phyloP scores from a whole-genome alignment of 1,284 basidiomycete species.

The Laetiporus sulphureus region DNA sequence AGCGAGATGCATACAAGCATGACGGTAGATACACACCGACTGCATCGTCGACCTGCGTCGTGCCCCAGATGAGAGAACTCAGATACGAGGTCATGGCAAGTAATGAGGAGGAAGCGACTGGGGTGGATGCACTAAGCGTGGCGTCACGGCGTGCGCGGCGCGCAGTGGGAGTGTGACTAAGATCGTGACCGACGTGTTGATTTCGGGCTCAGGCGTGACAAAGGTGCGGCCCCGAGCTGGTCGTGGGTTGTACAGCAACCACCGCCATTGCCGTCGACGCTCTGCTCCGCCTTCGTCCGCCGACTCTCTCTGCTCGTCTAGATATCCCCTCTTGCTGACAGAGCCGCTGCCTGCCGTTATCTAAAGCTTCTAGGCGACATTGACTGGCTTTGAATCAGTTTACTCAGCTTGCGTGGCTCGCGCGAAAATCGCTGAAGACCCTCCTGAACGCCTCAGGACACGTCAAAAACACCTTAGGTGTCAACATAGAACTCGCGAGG shows the following conservation, averaged over 20 bases:
- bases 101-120: background rate
- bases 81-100: slow-evolving; percentile 37
- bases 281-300: slow-evolving; percentile 3
- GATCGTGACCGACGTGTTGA: background rate
- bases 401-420: slow-evolving; percentile 19
- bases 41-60: slow-evolving; percentile 70
- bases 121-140: background rate
- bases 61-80: slow-evolving; percentile 66
- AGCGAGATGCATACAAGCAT: background rate
- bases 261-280: slow-evolving; percentile 16
- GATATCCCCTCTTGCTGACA: slow-evolving; percentile 1
- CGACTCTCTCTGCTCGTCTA: background rate
- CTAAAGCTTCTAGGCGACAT: slow-evolving; percentile 7
- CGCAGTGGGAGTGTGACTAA: slow-evolving; percentile 1
- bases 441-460: slow-evolving; percentile 10
- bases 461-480: slow-evolving; percentile 1
- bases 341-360: slow-evolving; percentile 3
- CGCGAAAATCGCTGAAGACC: slow-evolving; percentile 16
- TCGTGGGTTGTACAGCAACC: slow-evolving; percentile 20
- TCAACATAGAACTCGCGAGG: slow-evolving; percentile 9
- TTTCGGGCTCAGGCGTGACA: slow-evolving; percentile 6
- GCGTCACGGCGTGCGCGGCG: slow-evolving; percentile 8
- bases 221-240: slow-evolving; percentile 19
- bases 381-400: slow-evolving; percentile 7
- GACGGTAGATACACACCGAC: slow-evolving; percentile 50